Percentiles rank a stretch among this genome's conserved stretches.
Conservation (phyloP, 2,329 filamentous ascomycete species). For the Dactylellina leptospora region DNA sequence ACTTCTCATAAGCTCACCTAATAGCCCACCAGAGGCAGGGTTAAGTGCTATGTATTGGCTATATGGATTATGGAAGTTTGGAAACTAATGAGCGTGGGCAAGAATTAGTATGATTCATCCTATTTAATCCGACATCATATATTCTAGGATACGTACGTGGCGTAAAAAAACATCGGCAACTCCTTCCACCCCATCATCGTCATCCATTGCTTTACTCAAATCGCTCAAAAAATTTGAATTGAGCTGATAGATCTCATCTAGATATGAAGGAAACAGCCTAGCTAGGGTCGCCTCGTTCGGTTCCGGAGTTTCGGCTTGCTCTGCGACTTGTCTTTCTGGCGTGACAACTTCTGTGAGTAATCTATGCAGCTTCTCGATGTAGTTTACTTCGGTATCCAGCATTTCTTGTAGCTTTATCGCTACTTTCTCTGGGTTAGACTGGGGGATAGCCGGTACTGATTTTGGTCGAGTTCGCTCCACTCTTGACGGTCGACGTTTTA, state of each 20-base stretch:
- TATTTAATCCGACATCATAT: not conserved
- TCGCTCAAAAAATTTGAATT: conserved; percentile 83
- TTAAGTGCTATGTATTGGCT: conserved; percentile 78
- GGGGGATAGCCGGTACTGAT: conserved; percentile 37
- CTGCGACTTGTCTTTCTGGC: conserved; percentile 53
- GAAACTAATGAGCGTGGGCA: too few relatives aligned
- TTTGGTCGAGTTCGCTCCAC: conserved; percentile 50
- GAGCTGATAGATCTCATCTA: conserved; percentile 80
- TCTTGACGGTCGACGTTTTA: conserved; percentile 60
- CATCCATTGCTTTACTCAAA: conserved; percentile 70
- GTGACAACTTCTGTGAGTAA: conserved; percentile 81
- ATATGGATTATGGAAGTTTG: conserved; percentile 88
- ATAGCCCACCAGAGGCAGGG: conserved; percentile 40
- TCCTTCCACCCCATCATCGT: conserved; percentile 69
- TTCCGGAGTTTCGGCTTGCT: conserved; percentile 36
- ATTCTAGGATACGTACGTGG: conserved; percentile 30
- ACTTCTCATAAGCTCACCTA: conserved; percentile 40
- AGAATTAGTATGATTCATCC: too few relatives aligned
- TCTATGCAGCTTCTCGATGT: conserved; percentile 86
- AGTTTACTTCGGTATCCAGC: conserved; percentile 80
- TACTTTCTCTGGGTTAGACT: conserved; percentile 66
- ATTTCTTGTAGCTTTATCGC: conserved; percentile 73
- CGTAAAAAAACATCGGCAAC: conserved; percentile 55
- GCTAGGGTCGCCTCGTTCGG: conserved; percentile 77
- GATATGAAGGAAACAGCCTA: conserved; percentile 80